A percentile compares a stretch with the other conserved stretches of the same genome.
These are phyloP conservation scores for Nemania sp. DNA, from an alignment of 2,329 filamentous ascomycete species.

Conservation along the genomic window DNA sequence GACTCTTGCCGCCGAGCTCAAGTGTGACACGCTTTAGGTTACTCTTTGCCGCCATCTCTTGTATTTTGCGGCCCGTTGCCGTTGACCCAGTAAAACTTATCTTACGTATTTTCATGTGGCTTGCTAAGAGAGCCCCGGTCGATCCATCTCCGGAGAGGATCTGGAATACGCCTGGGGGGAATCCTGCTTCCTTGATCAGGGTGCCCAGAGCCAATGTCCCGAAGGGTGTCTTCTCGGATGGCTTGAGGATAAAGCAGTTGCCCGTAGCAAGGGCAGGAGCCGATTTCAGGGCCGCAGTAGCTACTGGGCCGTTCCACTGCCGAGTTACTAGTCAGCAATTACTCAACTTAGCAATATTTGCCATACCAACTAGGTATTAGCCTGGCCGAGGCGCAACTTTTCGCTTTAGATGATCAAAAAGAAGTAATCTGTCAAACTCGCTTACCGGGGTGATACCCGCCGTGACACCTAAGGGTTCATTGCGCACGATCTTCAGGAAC, in stretches of 20 bases:
- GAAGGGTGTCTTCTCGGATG: conserved; percentile 55
- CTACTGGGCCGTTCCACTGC: conserved; percentile 54
- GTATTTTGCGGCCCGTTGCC: conserved; percentile 62
- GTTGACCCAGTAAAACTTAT: conserved; percentile 42
- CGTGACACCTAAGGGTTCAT: conserved; percentile 37
- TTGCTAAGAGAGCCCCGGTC: conserved; percentile 36
- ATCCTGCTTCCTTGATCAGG: conserved; percentile 53
- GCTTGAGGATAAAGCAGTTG: conserved; percentile 56
- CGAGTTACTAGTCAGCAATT: not conserved
- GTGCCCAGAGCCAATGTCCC: conserved; percentile 31
- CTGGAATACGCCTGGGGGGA: conserved; percentile 56
- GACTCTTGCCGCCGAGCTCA: conserved; percentile 42
- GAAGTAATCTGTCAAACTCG: not conserved
- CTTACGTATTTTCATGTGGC: conserved; percentile 39
- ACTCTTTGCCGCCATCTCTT: conserved; percentile 40
- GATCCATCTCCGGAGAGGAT: conserved; percentile 48
- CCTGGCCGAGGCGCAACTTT: too few species aligned
- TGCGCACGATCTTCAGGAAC: conserved; percentile 38
- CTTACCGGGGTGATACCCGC: conserved; percentile 37
- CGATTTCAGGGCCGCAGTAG: conserved; percentile 54
- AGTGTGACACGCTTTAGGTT: conserved; percentile 41
- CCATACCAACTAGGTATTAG: too few species aligned
- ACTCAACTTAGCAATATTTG: too few species aligned
- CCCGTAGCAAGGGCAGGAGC: conserved; percentile 54
- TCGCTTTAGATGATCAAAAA: not conserved